These are phyloP conservation scores for Ophiosphaerella narmari DNA, from an alignment of 2,329 filamentous ascomycete genomes.

Conservation along the genomic window DNA sequence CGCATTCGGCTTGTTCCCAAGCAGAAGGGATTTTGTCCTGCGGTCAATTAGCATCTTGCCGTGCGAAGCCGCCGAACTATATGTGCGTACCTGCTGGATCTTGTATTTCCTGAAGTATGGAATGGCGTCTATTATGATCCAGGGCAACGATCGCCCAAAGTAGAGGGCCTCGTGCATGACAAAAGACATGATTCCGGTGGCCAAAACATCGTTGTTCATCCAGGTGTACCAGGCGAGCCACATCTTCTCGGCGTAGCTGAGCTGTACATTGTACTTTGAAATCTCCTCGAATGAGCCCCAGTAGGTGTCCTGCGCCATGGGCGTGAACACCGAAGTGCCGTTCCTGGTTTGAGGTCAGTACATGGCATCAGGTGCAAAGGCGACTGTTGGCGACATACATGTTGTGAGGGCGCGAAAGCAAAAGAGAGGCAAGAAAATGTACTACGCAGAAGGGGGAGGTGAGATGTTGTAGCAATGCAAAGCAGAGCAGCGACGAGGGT, in stretches of 20 bases:
- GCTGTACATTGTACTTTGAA: conserved; percentile 75
- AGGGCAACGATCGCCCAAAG: conserved; percentile 88
- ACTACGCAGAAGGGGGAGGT: conserved; percentile 3
- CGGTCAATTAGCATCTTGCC: conserved; percentile 16
- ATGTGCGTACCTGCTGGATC: conserved; percentile 76
- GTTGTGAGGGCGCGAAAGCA: conserved; percentile 18
- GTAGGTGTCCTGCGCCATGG: conserved; percentile 60
- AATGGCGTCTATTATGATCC: conserved; percentile 88
- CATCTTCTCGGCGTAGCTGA: conserved; percentile 84
- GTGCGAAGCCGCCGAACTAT: not conserved
- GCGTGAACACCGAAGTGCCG: conserved; percentile 40
- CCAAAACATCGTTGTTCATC: conserved; percentile 97
- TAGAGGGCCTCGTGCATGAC: conserved; percentile 92
- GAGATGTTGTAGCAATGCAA: conserved; percentile 7
- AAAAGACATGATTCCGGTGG: conserved; percentile 97
- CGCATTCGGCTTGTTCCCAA: conserved; percentile 93
- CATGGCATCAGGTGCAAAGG: conserved; percentile 11
- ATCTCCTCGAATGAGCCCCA: conserved; percentile 70
- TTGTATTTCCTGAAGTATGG: conserved; percentile 92
- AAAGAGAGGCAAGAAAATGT: conserved; percentile 6
- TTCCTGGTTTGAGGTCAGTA: conserved; percentile 40
- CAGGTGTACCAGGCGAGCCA: conserved; percentile 97
- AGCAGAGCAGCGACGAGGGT: conserved; percentile 22
- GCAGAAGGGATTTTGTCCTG: conserved; percentile 86
- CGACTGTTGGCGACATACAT: conserved; percentile 26